Evolutionary conservation across 1,284 basidiomycete genomes (phyloP), one percentile per base, ranked within the genome.

Genomic region (Ustilago nuda): DNA sequence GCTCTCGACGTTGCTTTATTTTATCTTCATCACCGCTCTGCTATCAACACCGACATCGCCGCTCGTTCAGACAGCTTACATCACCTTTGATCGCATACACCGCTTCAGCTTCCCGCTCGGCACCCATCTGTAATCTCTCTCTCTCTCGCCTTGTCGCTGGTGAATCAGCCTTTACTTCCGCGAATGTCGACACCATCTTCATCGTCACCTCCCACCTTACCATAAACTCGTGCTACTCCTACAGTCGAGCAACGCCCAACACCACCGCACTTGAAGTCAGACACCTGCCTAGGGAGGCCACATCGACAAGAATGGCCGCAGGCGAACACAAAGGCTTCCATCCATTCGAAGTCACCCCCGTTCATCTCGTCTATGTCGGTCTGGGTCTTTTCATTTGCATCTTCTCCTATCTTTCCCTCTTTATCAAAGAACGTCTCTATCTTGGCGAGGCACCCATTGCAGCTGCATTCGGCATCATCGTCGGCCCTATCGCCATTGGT

Each of bases 371-470:
- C 56, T 85, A 85, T 52, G 82, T 82, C 53, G 82, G 75, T 17
- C 56, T 85, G 8, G 84, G 84, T 32, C 60, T 81, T 56, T 85
- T 85, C 58, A 81, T 85, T 39, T 72, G 66, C 67, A 72, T 94
- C 92, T 98, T 97, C 86, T 93, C 94, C 85, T 94, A 96, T 92
- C 94, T 97, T 87, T 94, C 93, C 11, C 89, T 95, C 27, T 91
- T 98, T 80, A 90, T 99, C 84, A 92, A 95, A 84, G 95, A 98
- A 88, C 92, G 90, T 89, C 87, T 98, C 36, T 99, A 98, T 85
- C 91, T 98, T 72, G 97, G 97, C 77, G 97, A 99, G 89, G 95
- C 97, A 6, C 94, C 93, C 77, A 93, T 94, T 89, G 95, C 97
- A 2, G 97, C 97, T 77, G 86, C 95, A 41, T 95, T 98, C 80